Percentiles rank a stretch among this genome's conserved stretches.
Evolutionary conservation across 805 yeast genomes (phyloP).

Genomic region (Candida insectalens): DNA sequence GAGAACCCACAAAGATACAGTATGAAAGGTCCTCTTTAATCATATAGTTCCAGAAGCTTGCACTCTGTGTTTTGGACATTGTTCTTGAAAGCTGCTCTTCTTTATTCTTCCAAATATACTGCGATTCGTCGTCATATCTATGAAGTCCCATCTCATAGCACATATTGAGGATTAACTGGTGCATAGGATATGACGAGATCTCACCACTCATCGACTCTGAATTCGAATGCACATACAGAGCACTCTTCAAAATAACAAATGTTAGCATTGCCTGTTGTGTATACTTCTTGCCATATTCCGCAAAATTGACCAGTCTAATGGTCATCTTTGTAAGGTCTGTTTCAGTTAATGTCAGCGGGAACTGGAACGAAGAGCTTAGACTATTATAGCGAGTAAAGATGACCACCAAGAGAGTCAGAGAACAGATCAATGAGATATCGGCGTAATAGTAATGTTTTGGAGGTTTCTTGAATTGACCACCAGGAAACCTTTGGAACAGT

Average conservation of each 20-base stretch:
- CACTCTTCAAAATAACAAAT: neutral
- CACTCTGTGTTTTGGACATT: neutral
- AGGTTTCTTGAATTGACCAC: neutral
- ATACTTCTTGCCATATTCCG: neutral
- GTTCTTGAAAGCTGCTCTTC: neutral
- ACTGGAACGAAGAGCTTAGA: too few relatives aligned
- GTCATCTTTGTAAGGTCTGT: neutral
- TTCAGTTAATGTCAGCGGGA: neutral
- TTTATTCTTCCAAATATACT: neutral
- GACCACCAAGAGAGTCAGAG: neutral
- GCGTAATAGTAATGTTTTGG: neutral
- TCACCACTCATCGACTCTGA: neutral
- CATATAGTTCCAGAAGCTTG: slow-evolving; percentile 12
- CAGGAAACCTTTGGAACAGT: neutral
- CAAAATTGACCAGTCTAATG: neutral
- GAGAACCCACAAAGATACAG: slow-evolving; percentile 4
- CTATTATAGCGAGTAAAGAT: too few relatives aligned
- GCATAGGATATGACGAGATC: slow-evolving; percentile 3
- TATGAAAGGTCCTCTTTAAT: slow-evolving; percentile 6
- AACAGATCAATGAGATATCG: neutral
- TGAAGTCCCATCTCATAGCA: slow-evolving; percentile 5
- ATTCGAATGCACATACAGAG: neutral
- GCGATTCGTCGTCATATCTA: neutral
- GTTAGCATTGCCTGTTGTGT: slow-evolving; percentile 1
- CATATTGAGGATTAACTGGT: slow-evolving; percentile 3